phyloP scores from a whole-genome alignment of 345 rosid species.

The Sonneratia alba region DNA sequence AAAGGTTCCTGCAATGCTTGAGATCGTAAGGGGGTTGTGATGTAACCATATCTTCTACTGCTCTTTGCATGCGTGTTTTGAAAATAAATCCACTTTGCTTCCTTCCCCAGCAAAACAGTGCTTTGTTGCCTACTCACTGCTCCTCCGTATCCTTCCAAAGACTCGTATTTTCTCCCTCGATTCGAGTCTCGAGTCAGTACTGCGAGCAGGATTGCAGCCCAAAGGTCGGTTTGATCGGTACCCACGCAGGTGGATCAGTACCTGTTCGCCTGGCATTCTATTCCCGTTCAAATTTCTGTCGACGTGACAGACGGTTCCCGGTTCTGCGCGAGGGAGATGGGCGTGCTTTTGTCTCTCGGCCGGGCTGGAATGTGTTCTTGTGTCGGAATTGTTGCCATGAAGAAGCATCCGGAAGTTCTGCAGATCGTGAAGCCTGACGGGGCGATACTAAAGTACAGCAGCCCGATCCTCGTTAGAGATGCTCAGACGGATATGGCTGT shows the following conservation, averaged over 20 bases:
- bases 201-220: neutral
- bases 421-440: slow-evolving; percentile 31
- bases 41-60: neutral
- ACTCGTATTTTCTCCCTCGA: neutral
- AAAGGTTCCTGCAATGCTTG: too few species aligned
- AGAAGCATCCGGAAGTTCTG: slow-evolving; percentile 8
- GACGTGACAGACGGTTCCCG: too few species aligned
- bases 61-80: neutral
- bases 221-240: neutral
- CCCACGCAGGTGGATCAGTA: neutral
- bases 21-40: too few species aligned
- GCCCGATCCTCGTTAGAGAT: slow-evolving; percentile 24
- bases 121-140: neutral
- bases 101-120: too few species aligned
- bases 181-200: neutral
- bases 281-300: too few species aligned
- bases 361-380: slow-evolving; percentile 5
- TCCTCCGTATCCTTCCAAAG: neutral
- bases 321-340: slow-evolving; percentile 12
- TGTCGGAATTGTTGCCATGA: neutral
- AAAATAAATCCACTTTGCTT: too few species aligned
- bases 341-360: slow-evolving; percentile 8
- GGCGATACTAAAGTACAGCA: slow-evolving; percentile 15
- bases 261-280: too few species aligned
- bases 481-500: slow-evolving; percentile 10